Evolutionary conservation across 768 basidiomycete species (phyloP).

Genomic region (Lactifluus subvellereus): DNA sequence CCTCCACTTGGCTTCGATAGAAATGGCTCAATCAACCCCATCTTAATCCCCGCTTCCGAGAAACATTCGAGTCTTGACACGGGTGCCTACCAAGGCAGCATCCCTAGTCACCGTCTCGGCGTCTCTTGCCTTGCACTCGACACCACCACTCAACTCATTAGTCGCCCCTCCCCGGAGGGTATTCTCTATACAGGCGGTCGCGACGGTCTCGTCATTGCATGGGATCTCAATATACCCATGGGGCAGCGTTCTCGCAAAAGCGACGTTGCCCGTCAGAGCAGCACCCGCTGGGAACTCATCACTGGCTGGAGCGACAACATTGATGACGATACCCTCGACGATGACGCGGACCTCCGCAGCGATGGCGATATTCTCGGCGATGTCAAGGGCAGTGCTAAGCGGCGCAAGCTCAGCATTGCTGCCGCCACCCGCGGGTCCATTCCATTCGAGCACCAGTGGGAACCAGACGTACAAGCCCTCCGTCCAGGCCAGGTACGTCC

Average conservation of each 20-base stretch:
- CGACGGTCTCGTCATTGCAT: conserved; percentile 82
- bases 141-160: conserved; percentile 68
- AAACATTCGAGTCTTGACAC: not conserved
- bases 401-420: conserved; percentile 33
- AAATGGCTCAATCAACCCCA: conserved; percentile 62
- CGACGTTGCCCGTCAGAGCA: conserved; percentile 26
- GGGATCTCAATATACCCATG: conserved; percentile 75
- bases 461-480: conserved; percentile 55
- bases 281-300: conserved; percentile 66
- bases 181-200: conserved; percentile 88
- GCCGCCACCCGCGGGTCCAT: conserved; percentile 30
- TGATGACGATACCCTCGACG: conserved; percentile 60
- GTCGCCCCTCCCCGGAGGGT: conserved; percentile 64
- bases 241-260: conserved; percentile 37
- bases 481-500: conserved; percentile 45
- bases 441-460: conserved; percentile 74
- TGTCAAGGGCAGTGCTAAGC: conserved; percentile 40
- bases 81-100: not conserved
- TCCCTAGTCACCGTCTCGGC: conserved; percentile 68
- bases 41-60: conserved; percentile 44
- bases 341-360: conserved; percentile 52
- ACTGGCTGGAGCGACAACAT: conserved; percentile 79
- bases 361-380: conserved; percentile 78
- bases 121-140: conserved; percentile 86
- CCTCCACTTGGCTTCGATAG: conserved; percentile 60